Conservation (phyloP, 495 filamentous ascomycete genomes). For the Neurospora sp. region DNA sequence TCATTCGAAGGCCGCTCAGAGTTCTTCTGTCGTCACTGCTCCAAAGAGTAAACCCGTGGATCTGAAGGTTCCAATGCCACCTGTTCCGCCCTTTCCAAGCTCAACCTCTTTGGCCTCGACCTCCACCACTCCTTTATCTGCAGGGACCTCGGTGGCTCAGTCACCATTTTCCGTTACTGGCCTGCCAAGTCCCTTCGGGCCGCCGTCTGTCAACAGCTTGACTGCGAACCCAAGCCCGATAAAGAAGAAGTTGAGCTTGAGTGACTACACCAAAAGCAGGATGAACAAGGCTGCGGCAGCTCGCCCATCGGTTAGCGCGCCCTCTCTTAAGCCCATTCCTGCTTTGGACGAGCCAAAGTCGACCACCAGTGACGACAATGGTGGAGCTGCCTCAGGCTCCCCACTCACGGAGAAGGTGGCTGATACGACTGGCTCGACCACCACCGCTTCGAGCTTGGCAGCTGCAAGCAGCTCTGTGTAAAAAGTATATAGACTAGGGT, state of each 20-base stretch:
- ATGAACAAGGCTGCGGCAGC: slow-evolving; percentile 36
- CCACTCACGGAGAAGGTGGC: slow-evolving; percentile 22
- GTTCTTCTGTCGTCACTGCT: slow-evolving; percentile 2
- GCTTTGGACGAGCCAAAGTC: slow-evolving; percentile 33
- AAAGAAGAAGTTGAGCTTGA: slow-evolving; percentile 65
- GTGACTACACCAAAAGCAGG: slow-evolving; percentile 54
- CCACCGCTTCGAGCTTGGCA: background rate
- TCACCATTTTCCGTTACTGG: slow-evolving; percentile 38
- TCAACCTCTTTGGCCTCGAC: slow-evolving; percentile 18
- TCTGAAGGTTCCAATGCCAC: slow-evolving; percentile 42
- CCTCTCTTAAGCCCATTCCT: slow-evolving; percentile 23
- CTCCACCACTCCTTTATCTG: slow-evolving; percentile 34
- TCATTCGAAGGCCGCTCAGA: slow-evolving; percentile 3
- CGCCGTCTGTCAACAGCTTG: slow-evolving; percentile 32
- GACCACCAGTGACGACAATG: slow-evolving; percentile 22
- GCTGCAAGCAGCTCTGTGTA: slow-evolving; percentile 11
- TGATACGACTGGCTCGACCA: slow-evolving; percentile 10
- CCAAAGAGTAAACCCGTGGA: slow-evolving; percentile 32
- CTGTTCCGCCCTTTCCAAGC: slow-evolving; percentile 30
- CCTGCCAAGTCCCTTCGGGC: slow-evolving; percentile 31
- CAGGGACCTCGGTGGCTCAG: slow-evolving; percentile 33
- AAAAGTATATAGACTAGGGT: slow-evolving; percentile 14
- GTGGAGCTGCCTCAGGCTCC: slow-evolving; percentile 18
- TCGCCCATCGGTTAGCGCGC: slow-evolving; percentile 24
- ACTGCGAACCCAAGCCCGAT: slow-evolving; percentile 47